Evolutionary conservation across 2,329 filamentous ascomycete genomes (phyloP).

Genomic region (Calycina marina): DNA sequence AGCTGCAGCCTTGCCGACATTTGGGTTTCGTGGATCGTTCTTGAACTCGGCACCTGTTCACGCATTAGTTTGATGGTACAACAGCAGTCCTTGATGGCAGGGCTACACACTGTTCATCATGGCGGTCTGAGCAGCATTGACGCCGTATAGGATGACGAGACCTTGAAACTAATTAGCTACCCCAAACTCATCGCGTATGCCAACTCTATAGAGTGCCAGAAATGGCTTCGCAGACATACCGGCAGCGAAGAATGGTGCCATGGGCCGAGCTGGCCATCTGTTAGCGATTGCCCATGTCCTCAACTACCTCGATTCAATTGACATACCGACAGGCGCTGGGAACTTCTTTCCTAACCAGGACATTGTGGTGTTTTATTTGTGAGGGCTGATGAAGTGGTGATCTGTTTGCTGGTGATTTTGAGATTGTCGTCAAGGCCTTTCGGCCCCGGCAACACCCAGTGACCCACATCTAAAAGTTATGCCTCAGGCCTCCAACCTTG

Average conservation of each 20-base stretch:
- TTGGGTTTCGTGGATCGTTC: conserved; percentile 88
- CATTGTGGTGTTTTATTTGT: conserved; percentile 43
- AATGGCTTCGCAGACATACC: conserved; percentile 46
- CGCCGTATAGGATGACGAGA: conserved; percentile 74
- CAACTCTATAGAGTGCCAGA: neutral
- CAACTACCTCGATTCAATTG: conserved; percentile 22
- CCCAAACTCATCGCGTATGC: neutral
- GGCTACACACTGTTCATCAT: conserved; percentile 65
- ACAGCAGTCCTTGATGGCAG: neutral
- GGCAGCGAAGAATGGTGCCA: conserved; percentile 87
- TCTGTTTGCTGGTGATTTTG: conserved; percentile 8
- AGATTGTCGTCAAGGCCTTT: no score
- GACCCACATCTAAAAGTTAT: no score
- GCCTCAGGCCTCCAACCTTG: no score
- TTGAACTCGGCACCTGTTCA: conserved; percentile 91
- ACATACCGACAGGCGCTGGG: conserved; percentile 63
- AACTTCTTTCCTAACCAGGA: conserved; percentile 77
- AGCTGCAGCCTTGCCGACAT: conserved; percentile 20
- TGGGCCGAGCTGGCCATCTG: conserved; percentile 58
- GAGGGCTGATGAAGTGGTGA: conserved; percentile 19
- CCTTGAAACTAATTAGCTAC: conserved; percentile 34
- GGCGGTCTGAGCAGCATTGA: conserved; percentile 69
- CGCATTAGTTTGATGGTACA: conserved; percentile 10
- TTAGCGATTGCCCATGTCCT: conserved; percentile 8
- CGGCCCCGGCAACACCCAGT: no score